These are phyloP conservation scores for Globomyces sp. DNA, from an alignment of 371 early-diverging fungal genomes.

Conservation along the genomic window DNA sequence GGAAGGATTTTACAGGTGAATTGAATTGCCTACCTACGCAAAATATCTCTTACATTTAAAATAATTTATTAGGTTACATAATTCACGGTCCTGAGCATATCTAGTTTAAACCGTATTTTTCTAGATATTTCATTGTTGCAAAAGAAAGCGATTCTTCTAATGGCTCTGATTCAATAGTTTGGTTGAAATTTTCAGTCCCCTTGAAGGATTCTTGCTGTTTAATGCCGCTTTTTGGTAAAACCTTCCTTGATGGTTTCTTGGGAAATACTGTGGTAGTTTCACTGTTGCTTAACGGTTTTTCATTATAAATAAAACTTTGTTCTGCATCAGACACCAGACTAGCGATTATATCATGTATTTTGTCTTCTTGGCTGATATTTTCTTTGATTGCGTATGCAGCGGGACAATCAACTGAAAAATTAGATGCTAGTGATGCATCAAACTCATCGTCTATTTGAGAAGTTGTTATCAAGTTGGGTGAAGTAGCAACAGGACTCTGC, in stretches of 20 bases:
- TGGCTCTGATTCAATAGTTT: neutral
- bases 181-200: neutral
- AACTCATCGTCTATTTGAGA: too few species aligned
- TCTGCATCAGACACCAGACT: neutral
- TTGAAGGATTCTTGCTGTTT: neutral
- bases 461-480: too few species aligned
- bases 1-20: too few species aligned
- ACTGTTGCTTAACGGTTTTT: neutral
- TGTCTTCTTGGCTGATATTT: too few species aligned
- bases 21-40: too few species aligned
- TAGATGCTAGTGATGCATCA: too few species aligned
- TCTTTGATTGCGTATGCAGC: too few species aligned
- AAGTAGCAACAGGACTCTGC: too few species aligned
- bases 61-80: too few species aligned
- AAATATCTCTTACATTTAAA: too few species aligned
- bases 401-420: too few species aligned
- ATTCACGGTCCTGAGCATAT: too few species aligned
- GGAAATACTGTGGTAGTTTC: neutral
- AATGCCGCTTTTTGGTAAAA: neutral
- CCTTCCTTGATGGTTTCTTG: neutral
- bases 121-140: conserved; percentile 7
- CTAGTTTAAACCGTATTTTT: conserved; percentile 3
- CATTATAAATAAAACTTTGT: conserved; percentile 6
- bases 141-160: conserved; percentile 1
- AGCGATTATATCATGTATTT: neutral